Evolutionary conservation across 1,139 yeast species (phyloP), one percentile per base, ranked within the genome.

Genomic region (Zygotorulaspora mrakii): DNA sequence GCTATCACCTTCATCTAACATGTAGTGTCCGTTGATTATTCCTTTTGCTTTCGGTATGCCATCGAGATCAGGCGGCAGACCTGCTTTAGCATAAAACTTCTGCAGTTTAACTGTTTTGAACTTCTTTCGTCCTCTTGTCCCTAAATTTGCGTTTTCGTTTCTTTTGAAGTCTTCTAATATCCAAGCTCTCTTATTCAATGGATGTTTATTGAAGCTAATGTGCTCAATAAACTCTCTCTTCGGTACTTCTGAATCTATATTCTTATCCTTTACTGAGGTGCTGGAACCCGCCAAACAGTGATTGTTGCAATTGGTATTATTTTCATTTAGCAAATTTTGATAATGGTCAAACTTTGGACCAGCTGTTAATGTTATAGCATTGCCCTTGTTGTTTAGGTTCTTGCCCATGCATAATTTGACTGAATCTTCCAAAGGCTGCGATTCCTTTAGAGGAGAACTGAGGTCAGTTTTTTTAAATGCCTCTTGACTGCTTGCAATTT

Each of bases 81-180:
- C 57, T 4, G 48, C 56, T 16, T 44, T 32, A 5, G 42, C 33
- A 33, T 52, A 43, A 31, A 55, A 54, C 14, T 34, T 45, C 13
- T 47, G 46, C 9, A 50, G 20, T 30, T 45, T 38, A 17, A 29
- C 11, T n/a, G 39, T 37, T 17, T 45, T 31, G 12, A 35, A 17
- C 16, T 37, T 42, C 28, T 23, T 32, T 13, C 45, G 40, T 13
- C 55, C 50, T 33, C 49, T 43, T 34, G 30, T 42, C 5, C 39
- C 34, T 5, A 31, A 32, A 12, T 33, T 30, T 2, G 31, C 23
- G 17, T 54, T 48, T 12, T 52, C 48, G 34, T 61, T 61, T 2
- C 54, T 50, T 33, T 50, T 53, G 26, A 61, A 61, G 37, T 61
- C 66, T 39, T 61, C 65, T 23, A 57, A 47, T 8, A 61, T 61